These are phyloP conservation scores for Colletotrichum sojae DNA, from an alignment of 2,329 filamentous ascomycete species.

Conservation along the genomic window DNA sequence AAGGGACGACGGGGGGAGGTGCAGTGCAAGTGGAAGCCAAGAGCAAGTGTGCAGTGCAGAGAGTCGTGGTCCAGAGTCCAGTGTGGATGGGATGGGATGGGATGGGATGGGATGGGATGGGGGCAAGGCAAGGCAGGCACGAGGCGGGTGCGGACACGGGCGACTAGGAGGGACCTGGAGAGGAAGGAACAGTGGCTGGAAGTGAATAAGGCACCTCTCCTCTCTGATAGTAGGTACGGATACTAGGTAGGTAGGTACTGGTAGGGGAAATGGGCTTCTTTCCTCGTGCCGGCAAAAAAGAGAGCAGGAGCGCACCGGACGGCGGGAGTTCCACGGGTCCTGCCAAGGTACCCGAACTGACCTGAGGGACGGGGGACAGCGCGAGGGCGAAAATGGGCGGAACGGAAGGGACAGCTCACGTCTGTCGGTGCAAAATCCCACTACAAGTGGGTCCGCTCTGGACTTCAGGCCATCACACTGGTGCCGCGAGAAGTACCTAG, in stretches of 20 bases:
- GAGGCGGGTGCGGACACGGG: background rate
- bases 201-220: background rate
- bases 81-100: conserved; percentile 17
- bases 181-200: background rate
- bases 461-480: conserved; percentile 36
- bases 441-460: conserved; percentile 42
- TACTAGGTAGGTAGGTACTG: no score
- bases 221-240: no score
- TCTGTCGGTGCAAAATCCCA: conserved; percentile 43
- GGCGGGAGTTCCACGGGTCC: conserved; percentile 28
- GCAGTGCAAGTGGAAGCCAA: conserved; percentile 11
- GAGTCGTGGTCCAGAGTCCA: conserved; percentile 1
- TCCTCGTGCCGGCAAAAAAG: conserved; percentile 5
- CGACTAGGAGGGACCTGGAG: background rate
- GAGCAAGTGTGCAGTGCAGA: background rate
- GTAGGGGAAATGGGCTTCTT: background rate
- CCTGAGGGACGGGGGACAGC: conserved; percentile 26
- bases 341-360: conserved; percentile 21
- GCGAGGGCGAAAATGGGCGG: conserved; percentile 40
- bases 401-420: conserved; percentile 42
- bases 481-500: conserved; percentile 15
- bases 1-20: conserved; percentile 15
- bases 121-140: conserved; percentile 9
- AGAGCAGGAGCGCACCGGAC: conserved; percentile 1
- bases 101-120: conserved; percentile 2